phyloP scores from a whole-genome alignment of 257 asterid species.

The Solanum virginianum region DNA sequence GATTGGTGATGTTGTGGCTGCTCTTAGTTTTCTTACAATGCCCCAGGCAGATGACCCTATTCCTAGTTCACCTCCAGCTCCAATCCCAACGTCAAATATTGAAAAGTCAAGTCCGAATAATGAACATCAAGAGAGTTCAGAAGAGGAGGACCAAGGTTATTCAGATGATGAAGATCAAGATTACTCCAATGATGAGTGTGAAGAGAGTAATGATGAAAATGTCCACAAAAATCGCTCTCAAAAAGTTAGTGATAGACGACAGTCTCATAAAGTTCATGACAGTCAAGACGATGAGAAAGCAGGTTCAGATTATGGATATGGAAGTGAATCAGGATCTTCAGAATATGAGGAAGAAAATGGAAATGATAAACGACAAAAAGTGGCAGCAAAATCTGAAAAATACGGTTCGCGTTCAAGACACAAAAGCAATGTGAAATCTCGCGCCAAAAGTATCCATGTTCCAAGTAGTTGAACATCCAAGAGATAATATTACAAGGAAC shows the following conservation, averaged over 20 bases:
- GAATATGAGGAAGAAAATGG: neutral
- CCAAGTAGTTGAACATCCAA: neutral
- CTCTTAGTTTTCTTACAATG: conserved; percentile 47
- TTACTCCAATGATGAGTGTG: neutral
- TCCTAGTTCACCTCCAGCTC: conserved; percentile 13
- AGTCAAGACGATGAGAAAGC: neutral
- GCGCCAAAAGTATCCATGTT: neutral
- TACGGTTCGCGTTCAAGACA: neutral
- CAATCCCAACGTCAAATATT: conserved; percentile 6
- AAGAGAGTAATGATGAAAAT: neutral
- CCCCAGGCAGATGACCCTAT: conserved; percentile 40
- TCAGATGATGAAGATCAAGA: conserved; percentile 4
- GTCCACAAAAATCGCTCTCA: neutral
- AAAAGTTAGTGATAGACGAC: neutral
- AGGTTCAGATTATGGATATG: conserved; percentile 1
- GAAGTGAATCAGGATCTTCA: neutral
- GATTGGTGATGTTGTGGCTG: conserved; percentile 58
- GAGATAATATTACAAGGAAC: neutral
- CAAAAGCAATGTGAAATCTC: neutral
- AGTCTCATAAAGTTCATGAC: neutral
- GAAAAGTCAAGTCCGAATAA: neutral
- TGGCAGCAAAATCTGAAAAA: neutral
- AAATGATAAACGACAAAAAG: neutral
- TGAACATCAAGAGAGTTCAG: conserved; percentile 5
- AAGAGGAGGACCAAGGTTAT: conserved; percentile 8